Evolutionary conservation across 495 filamentous ascomycete genomes (phyloP), one percentile per base, ranked within the genome.

Genomic region (Neurospora hispaniola): DNA sequence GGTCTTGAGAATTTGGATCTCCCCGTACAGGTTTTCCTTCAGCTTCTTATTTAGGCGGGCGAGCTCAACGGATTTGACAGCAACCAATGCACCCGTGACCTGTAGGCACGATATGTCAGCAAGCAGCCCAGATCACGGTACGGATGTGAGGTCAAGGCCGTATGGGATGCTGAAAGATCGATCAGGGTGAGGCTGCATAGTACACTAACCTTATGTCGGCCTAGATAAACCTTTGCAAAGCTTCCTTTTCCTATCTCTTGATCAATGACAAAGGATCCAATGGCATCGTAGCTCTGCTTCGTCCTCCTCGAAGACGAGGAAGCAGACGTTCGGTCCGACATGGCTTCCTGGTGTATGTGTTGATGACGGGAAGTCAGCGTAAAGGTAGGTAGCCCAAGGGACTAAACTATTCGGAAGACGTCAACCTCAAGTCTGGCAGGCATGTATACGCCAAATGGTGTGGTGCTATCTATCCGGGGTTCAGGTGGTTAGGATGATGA

Each of bases 41-140:
- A 99, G 87, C 86, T 97, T 98, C 85, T 90, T 92, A 85, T 96
- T 97, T 42, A 99, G 86, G 78, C 95, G 96, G 70, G 85, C 86
- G 43, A 96, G 86, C 77, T 96, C 92, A 79, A 99, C 96, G 31
- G 94, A 96, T 81, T 99, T 99, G 87, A 99, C 93, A 70, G 96
- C 96, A 31, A 97, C 96, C 66, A 89, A 84, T 81, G 85, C 89
- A 82, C 81, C 88, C 79, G 81, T 91, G 80, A 84, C 83, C 89
- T 89, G 74, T 20, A 69, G 44, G 69, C 48, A 59, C 31, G 27
- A 42, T 35, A 69, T 69, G 79, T 89, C 79, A 89, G 89, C 82
- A 35, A 54, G n/a, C 27, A 59, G 43, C 16, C 23, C 16, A 12
- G 71, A 35, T 42, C 27, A 44, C 38, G 18, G 23, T 59, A 42